Base-by-base conservation (phyloP, 83 land plant species). In the Picea engelmannii region DNA sequence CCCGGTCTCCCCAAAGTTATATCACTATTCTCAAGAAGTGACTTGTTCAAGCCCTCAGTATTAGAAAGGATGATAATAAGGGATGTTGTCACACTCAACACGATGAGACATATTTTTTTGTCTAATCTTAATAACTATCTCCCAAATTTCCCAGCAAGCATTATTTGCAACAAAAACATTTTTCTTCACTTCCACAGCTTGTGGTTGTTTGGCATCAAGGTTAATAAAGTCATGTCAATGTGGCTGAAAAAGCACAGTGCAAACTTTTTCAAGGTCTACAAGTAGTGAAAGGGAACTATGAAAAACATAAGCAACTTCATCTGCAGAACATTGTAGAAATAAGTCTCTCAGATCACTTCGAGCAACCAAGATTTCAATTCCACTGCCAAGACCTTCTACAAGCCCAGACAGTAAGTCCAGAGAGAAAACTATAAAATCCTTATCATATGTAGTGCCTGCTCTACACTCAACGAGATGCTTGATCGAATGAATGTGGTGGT, bases 71-170 rank as follows among this genome's bases (percentile, higher is more conserved):
- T 93, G 60, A 92, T 94, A 49, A 97, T 94, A 42, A 97, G 84
- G 88, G 82, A 88, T 65, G 92, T 84, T 68, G 96, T 87, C 52
- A 97, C 98, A 83, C 85, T 90, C 85, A 97, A 49, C 0, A 92
- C 96, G 35, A 95, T 80, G 5, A 98, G 98, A 71, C 97, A 85
- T 52, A 95, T n/a, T 78, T 80, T 97, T 93, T 82, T 95, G 87
- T 40, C 79, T 2, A 63, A 97, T 98, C 98, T 97, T 95, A 68
- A 97, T 82, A 7, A 97, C 99, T 68, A 97, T 83, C 89, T 97
- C 99, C 55, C 99, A 97, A 83, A 97, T 95, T 15, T 97, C 99
- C 99, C 99, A 97, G 76, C 99, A 95, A n/a, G 99, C 99, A 90
- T 97, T 97, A 82, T 97, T 97, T 66, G 96, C 97, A 13, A 95